phyloP scores from a whole-genome alignment of 352 stramenopile species.

The Phytopythium helicoides region DNA sequence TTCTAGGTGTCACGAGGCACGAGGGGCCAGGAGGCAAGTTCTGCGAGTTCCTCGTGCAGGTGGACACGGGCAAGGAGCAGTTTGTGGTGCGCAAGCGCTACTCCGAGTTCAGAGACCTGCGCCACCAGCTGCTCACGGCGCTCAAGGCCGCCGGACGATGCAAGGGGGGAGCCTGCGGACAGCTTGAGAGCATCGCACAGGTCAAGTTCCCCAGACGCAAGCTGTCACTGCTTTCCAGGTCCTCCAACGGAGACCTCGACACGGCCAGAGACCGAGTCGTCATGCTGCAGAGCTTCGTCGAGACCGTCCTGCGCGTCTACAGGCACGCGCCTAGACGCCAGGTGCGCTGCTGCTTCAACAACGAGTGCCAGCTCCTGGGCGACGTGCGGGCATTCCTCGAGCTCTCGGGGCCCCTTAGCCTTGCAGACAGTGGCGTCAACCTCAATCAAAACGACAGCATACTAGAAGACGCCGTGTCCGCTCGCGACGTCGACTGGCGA shows the following conservation, averaged over 20 bases:
- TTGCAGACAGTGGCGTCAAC: constrained; percentile 16
- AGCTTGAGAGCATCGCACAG: constrained; percentile 34
- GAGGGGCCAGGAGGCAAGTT: too few species aligned
- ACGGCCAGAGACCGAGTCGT: constrained; percentile 31
- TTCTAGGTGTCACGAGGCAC: constrained; percentile 40
- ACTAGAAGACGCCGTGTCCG: constrained; percentile 4
- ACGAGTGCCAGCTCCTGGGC: constrained; percentile 38
- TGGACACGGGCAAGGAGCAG: constrained; percentile 46
- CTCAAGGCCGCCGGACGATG: constrained; percentile 23
- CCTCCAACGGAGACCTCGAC: constrained; percentile 17
- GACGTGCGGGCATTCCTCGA: constrained; percentile 51
- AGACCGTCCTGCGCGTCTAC: constrained; percentile 52
- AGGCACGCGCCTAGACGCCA: constrained; percentile 40
- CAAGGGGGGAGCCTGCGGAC: constrained; percentile 36
- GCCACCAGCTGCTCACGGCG: constrained; percentile 33
- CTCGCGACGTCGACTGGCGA: constrained; percentile 3
- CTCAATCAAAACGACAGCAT: constrained; percentile 12
- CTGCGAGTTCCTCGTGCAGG: constrained; percentile 53
- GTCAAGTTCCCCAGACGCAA: constrained; percentile 61
- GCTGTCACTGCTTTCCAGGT: constrained; percentile 18
- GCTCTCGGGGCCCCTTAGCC: constrained; percentile 20
- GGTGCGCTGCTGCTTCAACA: constrained; percentile 56
- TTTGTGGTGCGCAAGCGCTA: constrained; percentile 66
- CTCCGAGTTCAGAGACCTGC: constrained; percentile 69
- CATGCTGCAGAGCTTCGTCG: constrained; percentile 50